These are phyloP conservation scores for Allantophomopsis lycopodina DNA, from an alignment of 2,329 filamentous ascomycete species.

Conservation along the genomic window DNA sequence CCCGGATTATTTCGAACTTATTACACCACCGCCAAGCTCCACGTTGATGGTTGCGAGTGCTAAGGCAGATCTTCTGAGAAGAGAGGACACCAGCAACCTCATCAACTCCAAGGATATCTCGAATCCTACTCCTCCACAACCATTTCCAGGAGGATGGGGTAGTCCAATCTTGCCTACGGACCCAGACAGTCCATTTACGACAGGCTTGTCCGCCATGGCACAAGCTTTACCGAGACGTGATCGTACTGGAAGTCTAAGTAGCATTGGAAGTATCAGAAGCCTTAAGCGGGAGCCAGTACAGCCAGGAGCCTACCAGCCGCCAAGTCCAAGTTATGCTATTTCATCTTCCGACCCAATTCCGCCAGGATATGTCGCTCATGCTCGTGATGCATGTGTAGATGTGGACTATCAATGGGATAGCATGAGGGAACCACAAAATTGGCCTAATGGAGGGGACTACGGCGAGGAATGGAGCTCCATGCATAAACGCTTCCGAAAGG, in stretches of 20 bases:
- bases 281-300: constrained; percentile 1
- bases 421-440: constrained; percentile 61
- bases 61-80: constrained; percentile 72
- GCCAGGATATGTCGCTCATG: constrained; percentile 77
- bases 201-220: constrained; percentile 11
- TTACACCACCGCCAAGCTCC: constrained; percentile 76
- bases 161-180: constrained; percentile 13
- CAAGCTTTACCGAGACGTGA: constrained; percentile 15
- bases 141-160: constrained; percentile 23
- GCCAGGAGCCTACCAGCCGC: constrained; percentile 49
- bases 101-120: constrained; percentile 9
- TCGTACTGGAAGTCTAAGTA: constrained; percentile 18
- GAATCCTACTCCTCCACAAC: constrained; percentile 15
- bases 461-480: constrained; percentile 94
- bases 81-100: constrained; percentile 48
- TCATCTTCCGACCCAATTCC: constrained; percentile 73
- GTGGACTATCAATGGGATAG: constrained; percentile 98
- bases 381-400: constrained; percentile 69
- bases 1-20: constrained; percentile 84
- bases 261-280: constrained; percentile 12
- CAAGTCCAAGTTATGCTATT: constrained; percentile 71
- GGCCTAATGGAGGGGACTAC: constrained; percentile 78
- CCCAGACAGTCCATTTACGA: constrained; percentile 13
- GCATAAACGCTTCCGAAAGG: constrained; percentile 78
- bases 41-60: constrained; percentile 79